Conservation (phyloP, 2,329 filamentous ascomycete genomes). For the Fonsecaea monophora region DNA sequence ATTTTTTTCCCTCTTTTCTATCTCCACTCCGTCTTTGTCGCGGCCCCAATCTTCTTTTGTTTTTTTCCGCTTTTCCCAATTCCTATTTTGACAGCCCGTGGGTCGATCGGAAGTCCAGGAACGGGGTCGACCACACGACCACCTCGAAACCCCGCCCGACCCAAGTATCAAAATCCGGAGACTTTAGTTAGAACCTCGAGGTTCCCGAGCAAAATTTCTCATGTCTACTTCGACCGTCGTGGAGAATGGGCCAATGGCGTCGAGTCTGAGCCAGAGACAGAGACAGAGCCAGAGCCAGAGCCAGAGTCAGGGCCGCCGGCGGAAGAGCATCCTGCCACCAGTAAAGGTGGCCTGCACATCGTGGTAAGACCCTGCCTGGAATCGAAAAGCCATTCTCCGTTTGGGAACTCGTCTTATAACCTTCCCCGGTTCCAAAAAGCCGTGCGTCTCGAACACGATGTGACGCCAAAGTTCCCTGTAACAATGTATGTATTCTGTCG, state of each 20-base stretch:
- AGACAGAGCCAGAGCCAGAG: too few relatives aligned
- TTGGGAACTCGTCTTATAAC: constrained; percentile 8
- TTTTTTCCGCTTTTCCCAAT: too few relatives aligned
- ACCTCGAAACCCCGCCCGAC: neutral
- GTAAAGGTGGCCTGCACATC: constrained; percentile 26
- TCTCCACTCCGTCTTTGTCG: too few relatives aligned
- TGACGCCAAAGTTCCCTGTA: constrained; percentile 16
- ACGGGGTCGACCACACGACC: neutral
- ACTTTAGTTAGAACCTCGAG: neutral
- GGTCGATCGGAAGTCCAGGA: neutral
- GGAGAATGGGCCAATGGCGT: neutral
- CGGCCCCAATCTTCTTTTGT: too few relatives aligned
- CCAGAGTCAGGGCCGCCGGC: neutral
- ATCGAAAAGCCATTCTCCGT: neutral
- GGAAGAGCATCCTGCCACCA: constrained; percentile 11
- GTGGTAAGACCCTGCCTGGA: constrained; percentile 13
- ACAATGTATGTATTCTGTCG: constrained; percentile 15
- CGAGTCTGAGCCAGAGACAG: neutral
- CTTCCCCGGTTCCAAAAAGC: neutral
- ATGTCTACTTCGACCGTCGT: constrained; percentile 9
- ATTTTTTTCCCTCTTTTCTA: too few relatives aligned
- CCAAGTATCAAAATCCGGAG: neutral
- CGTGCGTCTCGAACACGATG: constrained; percentile 24
- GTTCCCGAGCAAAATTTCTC: neutral
- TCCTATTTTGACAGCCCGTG: neutral